phyloP scores from a whole-genome alignment of 495 filamentous ascomycete genomes.

The Aspergillus bertholletiae region DNA sequence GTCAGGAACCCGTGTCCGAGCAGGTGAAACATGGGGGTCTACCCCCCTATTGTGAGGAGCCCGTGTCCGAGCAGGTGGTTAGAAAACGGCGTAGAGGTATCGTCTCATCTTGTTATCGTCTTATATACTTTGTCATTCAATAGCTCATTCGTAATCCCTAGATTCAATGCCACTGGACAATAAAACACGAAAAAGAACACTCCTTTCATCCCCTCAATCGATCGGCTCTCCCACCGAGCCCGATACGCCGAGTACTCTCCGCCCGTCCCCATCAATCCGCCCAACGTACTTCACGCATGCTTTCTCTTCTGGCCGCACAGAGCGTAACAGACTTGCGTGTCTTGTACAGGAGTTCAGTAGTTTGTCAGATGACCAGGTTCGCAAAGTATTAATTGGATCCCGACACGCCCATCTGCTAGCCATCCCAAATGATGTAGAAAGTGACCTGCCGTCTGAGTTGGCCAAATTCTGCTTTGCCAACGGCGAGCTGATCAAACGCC shows the following conservation, averaged over 20 bases:
- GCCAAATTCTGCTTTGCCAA: slow-evolving; percentile 8
- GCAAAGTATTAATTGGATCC: slow-evolving; percentile 14
- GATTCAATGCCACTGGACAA: slow-evolving; percentile 10
- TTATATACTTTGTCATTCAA: slow-evolving; percentile 13
- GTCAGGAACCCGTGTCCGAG: slow-evolving; percentile 14
- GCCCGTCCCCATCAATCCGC: slow-evolving; percentile 16
- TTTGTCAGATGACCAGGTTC: slow-evolving; percentile 13
- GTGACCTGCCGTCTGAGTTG: slow-evolving; percentile 5
- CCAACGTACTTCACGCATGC: slow-evolving; percentile 13
- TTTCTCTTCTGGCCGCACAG: slow-evolving; percentile 11
- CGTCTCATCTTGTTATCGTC: slow-evolving; percentile 9
- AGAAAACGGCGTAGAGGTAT: slow-evolving; percentile 20
- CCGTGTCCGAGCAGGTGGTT: slow-evolving; percentile 6
- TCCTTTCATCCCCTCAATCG: slow-evolving; percentile 12
- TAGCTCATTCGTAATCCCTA: slow-evolving; percentile 18
- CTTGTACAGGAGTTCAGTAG: slow-evolving; percentile 15
- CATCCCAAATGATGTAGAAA: slow-evolving; percentile 13
- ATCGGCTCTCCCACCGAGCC: slow-evolving; percentile 18
- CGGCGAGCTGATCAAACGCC: slow-evolving; percentile 10
- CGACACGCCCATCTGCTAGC: slow-evolving; percentile 18
- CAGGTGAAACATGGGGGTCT: slow-evolving; percentile 13
- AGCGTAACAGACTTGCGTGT: slow-evolving; percentile 11
- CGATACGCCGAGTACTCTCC: slow-evolving; percentile 18
- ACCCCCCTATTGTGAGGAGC: slow-evolving; percentile 10
- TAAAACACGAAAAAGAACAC: slow-evolving; percentile 16